Evolutionary conservation across 139 green algal species (phyloP).

Genomic region (Klebsormidium nitens): DNA sequence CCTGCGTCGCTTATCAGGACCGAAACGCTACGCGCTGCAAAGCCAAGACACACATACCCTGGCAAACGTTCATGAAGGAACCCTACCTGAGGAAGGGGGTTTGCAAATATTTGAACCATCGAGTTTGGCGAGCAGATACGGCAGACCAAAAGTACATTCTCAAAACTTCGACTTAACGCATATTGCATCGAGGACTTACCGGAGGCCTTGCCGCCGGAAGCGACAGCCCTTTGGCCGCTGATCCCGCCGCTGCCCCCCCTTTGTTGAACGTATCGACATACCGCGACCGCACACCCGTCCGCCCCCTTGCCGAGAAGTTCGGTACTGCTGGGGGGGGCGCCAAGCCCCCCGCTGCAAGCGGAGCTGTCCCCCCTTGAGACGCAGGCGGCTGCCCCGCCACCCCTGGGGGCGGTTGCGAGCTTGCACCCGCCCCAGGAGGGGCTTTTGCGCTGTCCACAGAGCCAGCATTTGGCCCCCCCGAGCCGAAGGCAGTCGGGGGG

Average conservation of each 20-base stretch:
- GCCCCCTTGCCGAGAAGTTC: not conserved
- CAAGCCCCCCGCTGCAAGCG: not conserved
- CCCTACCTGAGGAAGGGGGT: too few species aligned
- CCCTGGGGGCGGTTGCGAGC: not conserved
- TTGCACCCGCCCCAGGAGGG: not conserved
- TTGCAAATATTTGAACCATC: too few species aligned
- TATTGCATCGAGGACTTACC: too few species aligned
- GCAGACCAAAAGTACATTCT: too few species aligned
- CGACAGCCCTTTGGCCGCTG: not conserved
- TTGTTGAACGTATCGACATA: constrained; percentile 30
- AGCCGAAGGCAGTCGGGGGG: constrained; percentile 9
- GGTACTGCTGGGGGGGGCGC: not conserved
- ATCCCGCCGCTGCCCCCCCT: not conserved
- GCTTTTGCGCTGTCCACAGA: not conserved
- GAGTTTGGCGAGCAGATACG: too few species aligned
- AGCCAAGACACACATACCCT: too few species aligned
- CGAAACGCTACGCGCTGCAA: too few species aligned
- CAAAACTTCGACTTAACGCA: too few species aligned
- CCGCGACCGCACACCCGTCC: not conserved
- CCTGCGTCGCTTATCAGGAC: not conserved
- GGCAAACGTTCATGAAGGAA: too few species aligned
- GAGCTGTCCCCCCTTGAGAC: not conserved
- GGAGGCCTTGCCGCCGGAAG: too few species aligned
- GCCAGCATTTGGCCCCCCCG: not conserved
- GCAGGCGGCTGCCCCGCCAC: not conserved